phyloP scores from a whole-genome alignment of 1,284 basidiomycete species.

The Peniophora sp. region DNA sequence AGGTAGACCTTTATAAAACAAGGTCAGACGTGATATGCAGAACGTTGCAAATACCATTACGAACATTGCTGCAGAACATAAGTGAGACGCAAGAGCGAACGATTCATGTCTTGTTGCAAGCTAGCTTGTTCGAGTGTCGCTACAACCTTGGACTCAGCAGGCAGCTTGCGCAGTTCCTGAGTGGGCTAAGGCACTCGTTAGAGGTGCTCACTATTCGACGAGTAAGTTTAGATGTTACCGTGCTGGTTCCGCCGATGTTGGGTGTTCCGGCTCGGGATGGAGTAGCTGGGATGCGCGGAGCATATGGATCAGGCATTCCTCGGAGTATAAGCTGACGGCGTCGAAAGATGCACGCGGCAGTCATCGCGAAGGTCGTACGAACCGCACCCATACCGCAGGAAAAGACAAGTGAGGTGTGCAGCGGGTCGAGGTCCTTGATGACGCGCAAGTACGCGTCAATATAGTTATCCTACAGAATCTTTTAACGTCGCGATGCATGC shows the following conservation, averaged over 20 bases:
- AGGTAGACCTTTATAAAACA: not conserved
- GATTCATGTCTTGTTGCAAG: constrained; percentile 80
- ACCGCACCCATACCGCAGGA: constrained; percentile 98
- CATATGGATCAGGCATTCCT: constrained; percentile 75
- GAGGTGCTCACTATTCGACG: too few relatives aligned
- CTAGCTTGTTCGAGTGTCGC: constrained; percentile 70
- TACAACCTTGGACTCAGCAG: constrained; percentile 32
- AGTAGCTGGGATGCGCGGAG: constrained; percentile 16
- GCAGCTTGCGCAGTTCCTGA: constrained; percentile 27
- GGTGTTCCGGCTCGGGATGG: constrained; percentile 1
- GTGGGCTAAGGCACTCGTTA: too few relatives aligned
- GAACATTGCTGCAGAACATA: constrained; percentile 76
- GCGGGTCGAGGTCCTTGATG: constrained; percentile 77
- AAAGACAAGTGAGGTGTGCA: constrained; percentile 82
- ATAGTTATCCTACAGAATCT: constrained; percentile 91
- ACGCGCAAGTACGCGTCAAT: constrained; percentile 89
- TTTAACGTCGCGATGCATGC: constrained; percentile 1
- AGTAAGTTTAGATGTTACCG: constrained; percentile 4
- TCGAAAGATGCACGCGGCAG: constrained; percentile 84
- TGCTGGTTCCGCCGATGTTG: constrained; percentile 9
- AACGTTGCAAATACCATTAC: constrained; percentile 10
- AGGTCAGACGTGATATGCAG: not conserved
- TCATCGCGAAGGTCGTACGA: constrained; percentile 96
- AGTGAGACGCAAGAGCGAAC: constrained; percentile 77
- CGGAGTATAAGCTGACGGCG: constrained; percentile 78